Evolutionary conservation across 2,329 filamentous ascomycete genomes (phyloP).

Genomic region (Lachnellula suecica): DNA sequence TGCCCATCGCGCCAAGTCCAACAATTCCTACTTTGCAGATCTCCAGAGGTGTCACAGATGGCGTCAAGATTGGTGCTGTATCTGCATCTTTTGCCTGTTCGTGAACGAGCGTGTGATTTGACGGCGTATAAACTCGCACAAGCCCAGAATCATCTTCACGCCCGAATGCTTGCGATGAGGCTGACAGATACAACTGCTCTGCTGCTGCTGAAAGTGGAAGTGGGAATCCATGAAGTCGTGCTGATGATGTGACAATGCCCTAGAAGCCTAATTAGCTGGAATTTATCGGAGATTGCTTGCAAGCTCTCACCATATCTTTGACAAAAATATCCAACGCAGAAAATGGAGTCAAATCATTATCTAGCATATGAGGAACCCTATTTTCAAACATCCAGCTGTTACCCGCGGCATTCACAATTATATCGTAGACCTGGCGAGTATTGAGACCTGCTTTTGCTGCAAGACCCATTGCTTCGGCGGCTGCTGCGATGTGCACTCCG

Average conservation of each 20-base stretch:
- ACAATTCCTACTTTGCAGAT: too few species aligned
- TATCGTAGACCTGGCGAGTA: conserved; percentile 39
- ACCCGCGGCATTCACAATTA: conserved; percentile 18
- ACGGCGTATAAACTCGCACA: conserved; percentile 20
- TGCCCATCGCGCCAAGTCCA: too few species aligned
- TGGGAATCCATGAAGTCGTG: conserved; percentile 34
- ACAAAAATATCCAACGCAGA: conserved; percentile 38
- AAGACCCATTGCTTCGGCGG: conserved; percentile 60
- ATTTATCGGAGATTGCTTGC: neutral
- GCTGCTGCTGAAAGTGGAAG: conserved; percentile 36
- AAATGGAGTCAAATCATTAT: conserved; percentile 44
- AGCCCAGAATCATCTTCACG: conserved; percentile 26
- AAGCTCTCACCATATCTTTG: conserved; percentile 33
- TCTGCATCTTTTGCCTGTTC: conserved; percentile 17
- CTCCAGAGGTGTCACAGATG: too few species aligned
- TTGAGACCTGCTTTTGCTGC: conserved; percentile 56
- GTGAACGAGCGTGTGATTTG: conserved; percentile 19
- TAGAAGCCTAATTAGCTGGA: neutral
- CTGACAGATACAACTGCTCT: conserved; percentile 32
- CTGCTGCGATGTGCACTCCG: conserved; percentile 60
- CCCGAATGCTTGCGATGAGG: conserved; percentile 19
- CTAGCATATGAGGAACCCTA: conserved; percentile 51
- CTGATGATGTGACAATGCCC: conserved; percentile 32
- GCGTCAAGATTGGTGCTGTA: conserved; percentile 1
- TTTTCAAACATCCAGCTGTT: conserved; percentile 57